Base-by-base conservation (phyloP, 108 stramenopile genomes). In the Stephanodiscus minutulus region DNA sequence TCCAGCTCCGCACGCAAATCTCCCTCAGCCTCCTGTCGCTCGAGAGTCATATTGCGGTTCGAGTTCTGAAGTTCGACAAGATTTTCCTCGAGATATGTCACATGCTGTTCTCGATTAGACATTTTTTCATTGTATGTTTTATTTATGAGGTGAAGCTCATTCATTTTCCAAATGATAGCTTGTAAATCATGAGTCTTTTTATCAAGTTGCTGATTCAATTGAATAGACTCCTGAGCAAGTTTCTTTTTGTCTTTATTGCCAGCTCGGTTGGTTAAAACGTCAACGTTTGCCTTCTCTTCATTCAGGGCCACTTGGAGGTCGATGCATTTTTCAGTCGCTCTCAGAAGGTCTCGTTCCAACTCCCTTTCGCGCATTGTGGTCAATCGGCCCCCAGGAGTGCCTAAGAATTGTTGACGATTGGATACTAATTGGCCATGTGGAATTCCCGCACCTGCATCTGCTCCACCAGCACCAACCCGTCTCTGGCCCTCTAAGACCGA, bases 81-180 rank as follows among this genome's bases (percentile, higher is more conserved):
- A 68, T 86, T 85, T 37, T 90, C 89, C 76, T 93, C 92, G 7
- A 96, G 79, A 56, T 91, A 92, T 8, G 84, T 80, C 24, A 91
- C 86, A 57, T 92, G 88, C 50, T 91, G 84, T 61, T 96, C 95
- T 56, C 92, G 72, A 68, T 86, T 84, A 7, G 81, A 83, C 64
- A 92, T 85, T 62, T 92, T 93, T 56, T 88, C 79, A 61, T 79
- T 79, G 54, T 91, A 84, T n/a, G 87, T 87, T 64, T 96, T 92
- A 67, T 92, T 92, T 18, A 92, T 86, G 33, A 93, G 74, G 59
- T 96, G 89, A 24, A 96, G 82, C 60, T 96, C 95, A 68, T 96
- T 91, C 91, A 93, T 91, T 59, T 93, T 96, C 87, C 85, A 91
- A 37, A 90, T 82, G 39, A 91, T 87, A 9, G 89, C 89, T 44